Evolutionary conservation across 1,139 yeast genomes (phyloP).

Genomic region (Suzukiozyma palmioleophila): DNA sequence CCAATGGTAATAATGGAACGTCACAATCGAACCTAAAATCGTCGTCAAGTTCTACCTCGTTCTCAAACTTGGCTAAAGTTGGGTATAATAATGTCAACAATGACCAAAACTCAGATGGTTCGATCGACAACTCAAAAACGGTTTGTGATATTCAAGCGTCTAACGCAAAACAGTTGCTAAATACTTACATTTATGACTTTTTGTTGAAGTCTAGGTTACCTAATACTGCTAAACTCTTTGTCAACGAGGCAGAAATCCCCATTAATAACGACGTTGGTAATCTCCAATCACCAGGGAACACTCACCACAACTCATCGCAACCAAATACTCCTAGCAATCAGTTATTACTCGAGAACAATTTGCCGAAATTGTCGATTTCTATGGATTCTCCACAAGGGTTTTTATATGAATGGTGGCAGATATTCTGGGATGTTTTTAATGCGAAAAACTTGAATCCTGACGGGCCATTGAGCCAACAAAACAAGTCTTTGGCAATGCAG

Average conservation of each 20-base stretch:
- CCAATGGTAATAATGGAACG: constrained; percentile 10
- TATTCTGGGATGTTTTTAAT: constrained; percentile 90
- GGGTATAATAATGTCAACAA: background rate
- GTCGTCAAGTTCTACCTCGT: constrained; percentile 1
- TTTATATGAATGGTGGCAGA: constrained; percentile 92
- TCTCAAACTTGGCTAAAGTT: constrained; percentile 1
- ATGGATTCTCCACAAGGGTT: constrained; percentile 87
- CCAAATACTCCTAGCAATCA: constrained; percentile 8
- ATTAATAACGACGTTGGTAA: constrained; percentile 12
- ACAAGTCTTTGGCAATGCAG: constrained; percentile 49
- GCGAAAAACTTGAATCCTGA: constrained; percentile 46
- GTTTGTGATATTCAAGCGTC: constrained; percentile 50
- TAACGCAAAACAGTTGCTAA: constrained; percentile 62
- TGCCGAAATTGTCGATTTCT: constrained; percentile 49
- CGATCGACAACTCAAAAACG: constrained; percentile 10
- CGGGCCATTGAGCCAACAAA: constrained; percentile 29
- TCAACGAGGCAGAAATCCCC: constrained; percentile 65
- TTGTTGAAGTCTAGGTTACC: constrained; percentile 67
- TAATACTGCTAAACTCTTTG: constrained; percentile 69
- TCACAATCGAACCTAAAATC: background rate
- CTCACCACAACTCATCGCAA: constrained; percentile 8
- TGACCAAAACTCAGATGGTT: background rate
- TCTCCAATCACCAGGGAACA: constrained; percentile 17
- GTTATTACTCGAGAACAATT: constrained; percentile 28
- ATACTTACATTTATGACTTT: constrained; percentile 86